phyloP scores from a whole-genome alignment of 345 rosid genomes.

The Iberis pinnata region DNA sequence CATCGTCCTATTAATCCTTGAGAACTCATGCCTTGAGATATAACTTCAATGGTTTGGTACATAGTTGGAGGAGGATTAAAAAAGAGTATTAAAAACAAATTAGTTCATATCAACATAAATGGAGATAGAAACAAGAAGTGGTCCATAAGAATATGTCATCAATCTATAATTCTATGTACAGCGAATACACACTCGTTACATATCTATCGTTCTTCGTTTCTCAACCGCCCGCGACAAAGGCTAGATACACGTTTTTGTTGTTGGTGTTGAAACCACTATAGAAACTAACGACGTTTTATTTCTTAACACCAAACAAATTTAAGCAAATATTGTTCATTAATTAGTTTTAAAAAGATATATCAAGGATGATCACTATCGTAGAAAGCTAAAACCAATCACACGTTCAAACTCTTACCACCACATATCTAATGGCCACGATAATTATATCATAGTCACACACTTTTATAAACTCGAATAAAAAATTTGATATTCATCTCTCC shows the following conservation, averaged over 20 bases:
- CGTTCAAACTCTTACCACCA: slow-evolving; percentile 21
- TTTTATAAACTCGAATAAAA: too few relatives aligned
- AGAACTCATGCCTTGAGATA: neutral
- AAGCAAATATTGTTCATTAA: too few relatives aligned
- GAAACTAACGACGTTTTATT: too few relatives aligned
- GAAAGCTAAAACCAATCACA: slow-evolving; percentile 10
- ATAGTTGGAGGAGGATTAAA: slow-evolving; percentile 24
- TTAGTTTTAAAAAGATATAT: neutral
- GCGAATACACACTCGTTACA: neutral
- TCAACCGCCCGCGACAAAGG: too few relatives aligned
- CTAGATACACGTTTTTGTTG: too few relatives aligned
- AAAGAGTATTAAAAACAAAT: slow-evolving; percentile 23
- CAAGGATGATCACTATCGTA: slow-evolving; percentile 6
- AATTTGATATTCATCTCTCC: too few relatives aligned
- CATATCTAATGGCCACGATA: neutral
- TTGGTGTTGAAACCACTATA: too few relatives aligned
- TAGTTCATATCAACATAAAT: slow-evolving; percentile 23
- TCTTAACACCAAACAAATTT: too few relatives aligned
- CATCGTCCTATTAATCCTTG: too few relatives aligned
- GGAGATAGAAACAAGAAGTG: slow-evolving; percentile 17
- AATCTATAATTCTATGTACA: neutral
- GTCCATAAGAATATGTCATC: slow-evolving; percentile 31
- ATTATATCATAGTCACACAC: slow-evolving; percentile 13
- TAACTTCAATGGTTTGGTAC: slow-evolving; percentile 5
- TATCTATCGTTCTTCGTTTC: too few relatives aligned